A percentile compares a stretch with the other conserved stretches of the same genome.
phyloP scores from a whole-genome alignment of 139 green algal species.

The Mesotaenium endlicherianum region DNA sequence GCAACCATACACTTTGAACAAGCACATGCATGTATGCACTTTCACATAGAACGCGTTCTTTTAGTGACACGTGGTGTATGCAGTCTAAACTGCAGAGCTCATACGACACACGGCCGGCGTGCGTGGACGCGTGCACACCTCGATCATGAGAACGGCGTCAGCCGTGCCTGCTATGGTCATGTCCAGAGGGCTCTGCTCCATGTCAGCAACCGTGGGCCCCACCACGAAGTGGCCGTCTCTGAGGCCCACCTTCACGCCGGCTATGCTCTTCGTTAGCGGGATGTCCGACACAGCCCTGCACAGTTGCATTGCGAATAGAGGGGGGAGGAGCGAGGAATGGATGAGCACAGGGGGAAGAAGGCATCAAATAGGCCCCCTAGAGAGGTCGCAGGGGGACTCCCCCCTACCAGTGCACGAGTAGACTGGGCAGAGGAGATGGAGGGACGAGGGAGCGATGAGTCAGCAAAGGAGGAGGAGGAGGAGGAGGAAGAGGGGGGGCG shows the following conservation, averaged over 20 bases:
- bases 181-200: slow-evolving; percentile 70
- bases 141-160: slow-evolving; percentile 95
- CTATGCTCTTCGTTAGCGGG: slow-evolving; percentile 45
- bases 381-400: neutral
- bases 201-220: slow-evolving; percentile 76
- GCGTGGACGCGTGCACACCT: slow-evolving; percentile 51
- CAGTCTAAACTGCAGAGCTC: slow-evolving; percentile 2
- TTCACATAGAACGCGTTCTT: too few relatives aligned
- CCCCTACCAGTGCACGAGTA: neutral
- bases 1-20: neutral
- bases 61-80: too few relatives aligned
- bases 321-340: neutral
- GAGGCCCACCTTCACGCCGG: slow-evolving; percentile 77
- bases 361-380: neutral
- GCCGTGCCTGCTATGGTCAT: slow-evolving; percentile 88
- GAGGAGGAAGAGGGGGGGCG: neutral
- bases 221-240: slow-evolving; percentile 68
- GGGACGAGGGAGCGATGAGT: neutral
- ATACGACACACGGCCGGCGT: neutral
- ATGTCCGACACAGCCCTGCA: slow-evolving; percentile 53
- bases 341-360: neutral
- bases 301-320: neutral
- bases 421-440: neutral
- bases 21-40: neutral
- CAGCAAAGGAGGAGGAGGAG: neutral